Percentiles rank a stretch among this genome's conserved stretches.
Conservation (phyloP, 2,329 filamentous ascomycete genomes). For the Aspergillus terreus region DNA sequence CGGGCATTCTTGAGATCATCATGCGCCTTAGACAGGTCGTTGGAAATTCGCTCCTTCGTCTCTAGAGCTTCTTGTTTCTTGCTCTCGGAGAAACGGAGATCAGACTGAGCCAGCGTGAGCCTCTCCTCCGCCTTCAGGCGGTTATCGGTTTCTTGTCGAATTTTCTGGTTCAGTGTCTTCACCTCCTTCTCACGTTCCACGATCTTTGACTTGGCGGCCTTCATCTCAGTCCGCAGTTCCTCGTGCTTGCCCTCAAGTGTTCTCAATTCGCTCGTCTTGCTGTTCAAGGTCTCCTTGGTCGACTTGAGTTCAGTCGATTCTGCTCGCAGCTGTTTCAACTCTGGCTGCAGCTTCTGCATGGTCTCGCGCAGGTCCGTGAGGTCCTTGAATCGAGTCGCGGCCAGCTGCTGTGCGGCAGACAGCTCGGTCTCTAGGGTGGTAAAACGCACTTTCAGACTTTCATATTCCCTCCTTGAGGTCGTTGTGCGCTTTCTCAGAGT, state of each 20-base stretch:
- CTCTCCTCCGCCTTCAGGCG: slow-evolving; percentile 75
- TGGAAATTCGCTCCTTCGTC: slow-evolving; percentile 64
- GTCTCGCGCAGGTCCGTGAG: slow-evolving; percentile 75
- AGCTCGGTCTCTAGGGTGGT: slow-evolving; percentile 75
- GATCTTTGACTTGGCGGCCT: slow-evolving; percentile 64
- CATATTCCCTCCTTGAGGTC: slow-evolving; percentile 63
- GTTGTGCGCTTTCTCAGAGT: slow-evolving; percentile 48
- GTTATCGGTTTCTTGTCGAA: slow-evolving; percentile 68
- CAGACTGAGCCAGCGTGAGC: slow-evolving; percentile 67
- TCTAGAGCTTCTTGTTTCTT: slow-evolving; percentile 76
- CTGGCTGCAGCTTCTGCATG: slow-evolving; percentile 79
- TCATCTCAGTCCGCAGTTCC: slow-evolving; percentile 72
- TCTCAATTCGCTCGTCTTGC: slow-evolving; percentile 61
- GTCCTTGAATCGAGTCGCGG: slow-evolving; percentile 84
- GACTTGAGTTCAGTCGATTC: slow-evolving; percentile 73
- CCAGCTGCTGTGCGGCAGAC: slow-evolving; percentile 78
- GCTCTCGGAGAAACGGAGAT: slow-evolving; percentile 71
- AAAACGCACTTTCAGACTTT: slow-evolving; percentile 68
- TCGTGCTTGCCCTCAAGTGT: slow-evolving; percentile 78
- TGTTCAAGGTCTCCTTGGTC: slow-evolving; percentile 69
- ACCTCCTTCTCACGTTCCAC: slow-evolving; percentile 75
- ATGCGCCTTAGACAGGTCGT: slow-evolving; percentile 67
- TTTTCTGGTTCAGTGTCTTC: slow-evolving; percentile 71
- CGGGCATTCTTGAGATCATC: slow-evolving; percentile 61
- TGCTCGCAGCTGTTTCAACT: slow-evolving; percentile 72